phyloP scores from a whole-genome alignment of 2,329 filamentous ascomycete genomes.

The Hypoxylon sp. region DNA sequence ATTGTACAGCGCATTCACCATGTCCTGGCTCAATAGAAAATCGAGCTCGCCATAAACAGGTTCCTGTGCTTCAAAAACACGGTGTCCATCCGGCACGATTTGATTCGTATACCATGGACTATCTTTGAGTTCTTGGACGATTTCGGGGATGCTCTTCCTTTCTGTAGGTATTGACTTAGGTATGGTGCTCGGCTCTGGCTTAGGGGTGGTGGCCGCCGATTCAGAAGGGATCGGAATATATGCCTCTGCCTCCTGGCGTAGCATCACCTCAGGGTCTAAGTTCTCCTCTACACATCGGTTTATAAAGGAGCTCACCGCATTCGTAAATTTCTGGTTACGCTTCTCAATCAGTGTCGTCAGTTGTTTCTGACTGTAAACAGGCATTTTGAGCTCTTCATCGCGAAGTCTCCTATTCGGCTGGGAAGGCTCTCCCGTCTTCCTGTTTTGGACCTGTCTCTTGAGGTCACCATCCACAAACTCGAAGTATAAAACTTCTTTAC shows the following conservation, averaged over 20 bases:
- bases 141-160: constrained; percentile 84
- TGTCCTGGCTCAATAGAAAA: constrained; percentile 87
- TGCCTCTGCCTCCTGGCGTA: constrained; percentile 70
- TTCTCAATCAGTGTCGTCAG: constrained; percentile 92
- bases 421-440: constrained; percentile 80
- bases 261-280: constrained; percentile 75
- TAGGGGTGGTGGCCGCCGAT: constrained; percentile 55
- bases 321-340: constrained; percentile 85
- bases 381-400: constrained; percentile 89
- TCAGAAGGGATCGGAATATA: constrained; percentile 74
- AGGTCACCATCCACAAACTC: constrained; percentile 94
- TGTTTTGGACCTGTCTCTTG: constrained; percentile 81
- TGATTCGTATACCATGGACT: constrained; percentile 92
- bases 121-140: constrained; percentile 85
- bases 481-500: constrained; percentile 84
- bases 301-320: constrained; percentile 82
- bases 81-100: constrained; percentile 92
- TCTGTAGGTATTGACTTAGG: constrained; percentile 84
- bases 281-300: constrained; percentile 77
- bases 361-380: constrained; percentile 92
- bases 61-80: constrained; percentile 88
- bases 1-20: constrained; percentile 98
- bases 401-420: constrained; percentile 77
- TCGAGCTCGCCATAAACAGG: constrained; percentile 86
- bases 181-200: constrained; percentile 61